Percentiles rank a stretch among this genome's conserved stretches.
Evolutionary conservation across 202 grass and related monocot genomes (phyloP).

Genomic region (Zizania palustris): DNA sequence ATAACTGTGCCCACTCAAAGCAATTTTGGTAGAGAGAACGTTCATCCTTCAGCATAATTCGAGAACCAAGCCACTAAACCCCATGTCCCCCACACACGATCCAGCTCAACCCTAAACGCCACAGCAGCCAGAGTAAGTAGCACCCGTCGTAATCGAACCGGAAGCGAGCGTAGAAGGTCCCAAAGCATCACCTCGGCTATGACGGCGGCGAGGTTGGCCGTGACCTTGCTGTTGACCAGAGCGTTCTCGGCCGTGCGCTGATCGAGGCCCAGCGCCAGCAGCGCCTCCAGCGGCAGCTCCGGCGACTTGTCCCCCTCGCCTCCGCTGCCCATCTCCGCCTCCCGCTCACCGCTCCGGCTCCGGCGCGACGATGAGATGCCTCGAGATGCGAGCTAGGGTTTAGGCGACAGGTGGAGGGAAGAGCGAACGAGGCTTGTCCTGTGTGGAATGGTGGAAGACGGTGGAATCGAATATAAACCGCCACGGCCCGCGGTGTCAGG

Average conservation of each 20-base stretch:
- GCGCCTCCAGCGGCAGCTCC: slow-evolving; percentile 49
- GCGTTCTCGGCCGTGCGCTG: slow-evolving; percentile 89
- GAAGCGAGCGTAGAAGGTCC: neutral
- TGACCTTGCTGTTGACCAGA: slow-evolving; percentile 88
- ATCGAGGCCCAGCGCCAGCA: slow-evolving; percentile 87
- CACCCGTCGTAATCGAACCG: neutral
- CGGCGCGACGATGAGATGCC: neutral
- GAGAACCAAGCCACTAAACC: slow-evolving; percentile 4
- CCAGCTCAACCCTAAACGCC: slow-evolving; percentile 4
- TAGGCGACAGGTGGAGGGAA: neutral
- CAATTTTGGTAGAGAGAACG: neutral
- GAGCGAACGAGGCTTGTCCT: neutral
- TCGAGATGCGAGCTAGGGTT: slow-evolving; percentile 35
- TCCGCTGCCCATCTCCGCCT: slow-evolving; percentile 49
- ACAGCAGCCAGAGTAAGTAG: neutral
- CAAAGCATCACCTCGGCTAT: slow-evolving; percentile 66
- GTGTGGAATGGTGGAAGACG: neutral
- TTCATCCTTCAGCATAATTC: neutral
- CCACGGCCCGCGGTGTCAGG: neutral
- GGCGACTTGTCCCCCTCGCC: slow-evolving; percentile 38
- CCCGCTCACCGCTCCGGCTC: neutral
- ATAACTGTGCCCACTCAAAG: neutral
- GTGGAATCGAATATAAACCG: neutral
- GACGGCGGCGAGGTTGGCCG: slow-evolving; percentile 76
- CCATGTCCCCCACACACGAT: neutral